Evolutionary conservation across 177 flowering plant species (phyloP), one percentile per base, ranked within the genome.

Genomic region (Vitis hybrid): DNA sequence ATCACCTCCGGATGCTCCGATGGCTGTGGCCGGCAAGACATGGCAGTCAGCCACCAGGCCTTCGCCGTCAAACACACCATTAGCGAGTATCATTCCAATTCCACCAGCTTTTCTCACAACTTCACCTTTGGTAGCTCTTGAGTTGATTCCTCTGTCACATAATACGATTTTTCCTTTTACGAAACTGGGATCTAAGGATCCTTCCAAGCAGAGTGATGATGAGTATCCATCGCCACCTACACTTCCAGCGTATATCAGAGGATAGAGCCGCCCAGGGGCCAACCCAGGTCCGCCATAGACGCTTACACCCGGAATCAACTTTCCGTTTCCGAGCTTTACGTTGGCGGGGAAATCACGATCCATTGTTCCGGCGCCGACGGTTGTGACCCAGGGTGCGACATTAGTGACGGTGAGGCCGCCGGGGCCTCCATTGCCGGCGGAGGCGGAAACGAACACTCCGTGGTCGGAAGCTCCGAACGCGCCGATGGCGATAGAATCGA

Each of bases 361-460:
- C 1, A 95, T 81, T 1, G 93, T 84, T 0, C 99, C 96, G 1
- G 99, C 98, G 2, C 96, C 99, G 11, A 95, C 97, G 0, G 97
- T 89, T 0, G 97, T 89, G 8, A 94, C 87, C 99, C 98, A 95
- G 0, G 98, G 99, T 0, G 99, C 96, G 0, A 94, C 88, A 62
- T 95, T 95, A 0, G 98, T 89, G 6, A 94, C 97, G 0, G 95
- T 83, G 3, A 87, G 79, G 1, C 88, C 97, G 0, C 94, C 97
- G 3, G 99, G 98, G 0, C 99, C 99, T 18, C 93, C 95, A 64
- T 95, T 95, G 0, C 98, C 99, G 31, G 95, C 97, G 1, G 98
- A 94, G 14, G 96, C 94, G 0, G 98, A 92, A 11, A 95, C 98
- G 71, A 95, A 92, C 1, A 94, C 81, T 2, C 98, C 98, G 1